Conservation (phyloP, 2,329 filamentous ascomycete genomes). For the Annulohypoxylon truncatum region DNA sequence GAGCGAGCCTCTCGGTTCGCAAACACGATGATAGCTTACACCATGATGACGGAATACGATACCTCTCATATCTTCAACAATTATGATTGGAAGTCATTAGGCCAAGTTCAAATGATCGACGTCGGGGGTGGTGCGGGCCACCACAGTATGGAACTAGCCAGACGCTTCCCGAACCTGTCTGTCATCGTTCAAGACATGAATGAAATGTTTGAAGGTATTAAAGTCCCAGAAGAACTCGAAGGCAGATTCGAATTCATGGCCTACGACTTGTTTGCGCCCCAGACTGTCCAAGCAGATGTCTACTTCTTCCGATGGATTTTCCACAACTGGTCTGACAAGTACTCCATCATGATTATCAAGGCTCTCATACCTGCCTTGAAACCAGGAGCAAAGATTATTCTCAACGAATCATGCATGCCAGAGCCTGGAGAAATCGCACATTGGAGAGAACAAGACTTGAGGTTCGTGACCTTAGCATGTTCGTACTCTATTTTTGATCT, state of each 20-base stretch:
- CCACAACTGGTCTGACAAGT: conserved; percentile 50
- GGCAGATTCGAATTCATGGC: conserved; percentile 37
- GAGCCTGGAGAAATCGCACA: not conserved
- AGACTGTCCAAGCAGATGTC: conserved; percentile 32
- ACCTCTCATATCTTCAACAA: conserved; percentile 36
- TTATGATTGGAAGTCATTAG: conserved; percentile 39
- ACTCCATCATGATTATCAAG: conserved; percentile 47
- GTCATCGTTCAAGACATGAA: conserved; percentile 44
- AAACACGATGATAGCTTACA: not conserved
- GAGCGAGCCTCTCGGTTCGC: conserved; percentile 30
- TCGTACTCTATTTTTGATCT: no score
- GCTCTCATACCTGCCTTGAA: conserved; percentile 45
- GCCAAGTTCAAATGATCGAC: conserved; percentile 43
- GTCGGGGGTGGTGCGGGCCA: conserved; percentile 45
- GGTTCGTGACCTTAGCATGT: not conserved
- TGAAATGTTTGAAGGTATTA: conserved; percentile 29
- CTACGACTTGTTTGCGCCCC: conserved; percentile 39
- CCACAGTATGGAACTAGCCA: conserved; percentile 43
- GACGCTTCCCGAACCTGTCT: conserved; percentile 41
- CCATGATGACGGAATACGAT: conserved; percentile 33
- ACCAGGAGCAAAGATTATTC: conserved; percentile 34
- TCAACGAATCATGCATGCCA: conserved; percentile 31
- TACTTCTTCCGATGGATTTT: conserved; percentile 48
- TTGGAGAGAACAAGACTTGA: not conserved
- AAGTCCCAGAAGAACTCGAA: conserved; percentile 24